These are phyloP conservation scores for Ophiostoma novo-ulmi DNA, from an alignment of 2,329 filamentous ascomycete genomes.

Conservation along the genomic window DNA sequence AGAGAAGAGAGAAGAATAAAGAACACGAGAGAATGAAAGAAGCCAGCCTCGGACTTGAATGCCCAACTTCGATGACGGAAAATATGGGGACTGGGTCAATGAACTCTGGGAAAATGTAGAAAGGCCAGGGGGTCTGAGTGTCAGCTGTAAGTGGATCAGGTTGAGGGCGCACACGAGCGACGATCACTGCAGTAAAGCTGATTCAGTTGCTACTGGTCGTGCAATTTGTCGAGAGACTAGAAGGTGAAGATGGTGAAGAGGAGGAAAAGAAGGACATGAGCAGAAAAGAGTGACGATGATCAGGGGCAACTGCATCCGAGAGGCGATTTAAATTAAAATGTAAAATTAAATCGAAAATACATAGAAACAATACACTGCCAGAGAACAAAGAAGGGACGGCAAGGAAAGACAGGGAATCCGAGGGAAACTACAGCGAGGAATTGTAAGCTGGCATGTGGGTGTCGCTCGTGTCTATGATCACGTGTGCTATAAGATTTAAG, in stretches of 20 bases:
- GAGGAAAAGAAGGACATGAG: not conserved
- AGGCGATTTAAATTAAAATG: not conserved
- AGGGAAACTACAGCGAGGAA: not conserved
- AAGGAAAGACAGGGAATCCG: not conserved
- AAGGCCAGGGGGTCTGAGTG: not conserved
- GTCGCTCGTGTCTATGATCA: not conserved
- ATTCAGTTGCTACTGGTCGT: not conserved
- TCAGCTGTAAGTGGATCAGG: slow-evolving; percentile 2
- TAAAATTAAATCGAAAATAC: not conserved
- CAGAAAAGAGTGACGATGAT: not conserved
- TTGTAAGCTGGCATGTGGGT: not conserved
- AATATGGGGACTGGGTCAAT: slow-evolving; percentile 3
- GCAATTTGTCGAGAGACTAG: not conserved
- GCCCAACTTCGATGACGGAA: slow-evolving; percentile 14
- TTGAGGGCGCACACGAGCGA: slow-evolving; percentile 3
- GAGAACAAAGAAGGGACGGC: not conserved
- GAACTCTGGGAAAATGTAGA: not conserved
- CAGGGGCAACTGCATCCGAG: not conserved
- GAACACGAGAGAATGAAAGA: slow-evolving; percentile 16
- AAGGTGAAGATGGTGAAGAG: not conserved
- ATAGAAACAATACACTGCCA: not conserved
- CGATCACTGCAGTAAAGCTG: not conserved
- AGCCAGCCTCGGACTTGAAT: not conserved
- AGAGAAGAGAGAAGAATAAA: slow-evolving; percentile 14
- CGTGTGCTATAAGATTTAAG: not conserved